Evolutionary conservation across 768 basidiomycete genomes (phyloP), one percentile per base, ranked within the genome.

Genomic region (Lactarius sp.): DNA sequence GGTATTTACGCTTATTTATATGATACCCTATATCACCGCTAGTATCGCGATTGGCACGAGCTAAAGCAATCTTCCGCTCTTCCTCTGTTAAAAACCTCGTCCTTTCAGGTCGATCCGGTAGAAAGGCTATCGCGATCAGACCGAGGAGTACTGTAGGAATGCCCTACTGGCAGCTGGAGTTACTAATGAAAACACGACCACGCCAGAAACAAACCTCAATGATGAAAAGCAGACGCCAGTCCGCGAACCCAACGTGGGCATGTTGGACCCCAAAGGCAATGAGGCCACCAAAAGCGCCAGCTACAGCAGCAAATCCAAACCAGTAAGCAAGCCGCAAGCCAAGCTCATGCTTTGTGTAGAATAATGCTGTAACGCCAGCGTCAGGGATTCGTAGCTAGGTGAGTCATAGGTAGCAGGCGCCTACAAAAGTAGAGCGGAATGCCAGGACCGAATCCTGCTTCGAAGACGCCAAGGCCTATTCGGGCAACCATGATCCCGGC

Each of bases 281-380:
- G 51, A 92, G 75, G n/a, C 91, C 90, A 14, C 90, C 89, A 64
- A 92, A 92, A 6, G 91, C 91, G 27, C 90, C 90, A 4, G 91
- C 88, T 4, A 90, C 83, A 3, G 90, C 89, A 5, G 90, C 89
- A 70, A 91, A 92, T 9, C 87, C 87, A 64, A 91, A 92, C 87
- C 88, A 91, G 69, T 88, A 83, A 1, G 87, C 88, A 81, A 86
- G 81, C 51, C 90, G 83, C 53, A 88, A 73, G 34, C 90, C 90
- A 68, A 92, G 79, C 70, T 92, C 90, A 5, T 77, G 68, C 69
- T 83, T 87, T 1, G 89, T 92, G 70, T 92, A 92, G 71, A 87
- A 92, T 62, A 88, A 80, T 0, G 89, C 89, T 91, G 66, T 56
- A 33, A 49, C 41, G 6, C 59, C 14, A 20, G 14, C 36, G 37